Base-by-base conservation (phyloP, 345 rosid species). In the Populus euphratica region DNA sequence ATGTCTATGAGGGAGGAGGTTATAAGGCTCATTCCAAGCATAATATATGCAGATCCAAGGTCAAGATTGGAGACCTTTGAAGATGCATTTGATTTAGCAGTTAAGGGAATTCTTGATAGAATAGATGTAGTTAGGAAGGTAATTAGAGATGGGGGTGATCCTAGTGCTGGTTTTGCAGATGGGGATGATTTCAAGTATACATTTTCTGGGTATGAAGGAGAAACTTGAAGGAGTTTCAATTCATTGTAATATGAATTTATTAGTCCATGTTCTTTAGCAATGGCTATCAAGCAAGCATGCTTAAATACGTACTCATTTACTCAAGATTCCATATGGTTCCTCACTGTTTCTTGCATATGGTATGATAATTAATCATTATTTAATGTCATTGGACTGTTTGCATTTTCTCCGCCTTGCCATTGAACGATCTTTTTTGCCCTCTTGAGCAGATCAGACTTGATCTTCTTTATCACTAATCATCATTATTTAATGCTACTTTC, bases 81-180 rank as follows among this genome's bases (percentile, higher is more conserved):
- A 49, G 84, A 81, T 49, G 83, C 78, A 47, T 81, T 81, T 77
- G 83, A 81, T 77, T 72, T 81, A 43, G 80, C 83, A 21, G 70
- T 81, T 8, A 68, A 81, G 70, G 83, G 83, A 61, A 77, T 81
- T 47, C 80, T 81, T 31, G 77, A 81, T 33, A 72, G 77, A 63
- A 62, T 81, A 52, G 83, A 76, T 23, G 49, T 69, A 54, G 77
- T 81, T 61, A 77, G 80, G 54, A 69, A n/a, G 23, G 20, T 38
- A 2, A 68, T 47, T 59, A 68, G 31, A 69, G 74, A 73, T 62
- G 83, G 83, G 20, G 69, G 69, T 63, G 83, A 81, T 73, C 83
- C 83, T 59, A 73, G 77, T 41, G 6, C 73, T 76, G 80, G 83
- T 68, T 81, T 76, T 77, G 83, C 83, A 23, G 83, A 81, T 16